These are phyloP conservation scores for Gamsiella multidivaricata DNA, from an alignment of 192 early-diverging fungal genomes.

Conservation along the genomic window DNA sequence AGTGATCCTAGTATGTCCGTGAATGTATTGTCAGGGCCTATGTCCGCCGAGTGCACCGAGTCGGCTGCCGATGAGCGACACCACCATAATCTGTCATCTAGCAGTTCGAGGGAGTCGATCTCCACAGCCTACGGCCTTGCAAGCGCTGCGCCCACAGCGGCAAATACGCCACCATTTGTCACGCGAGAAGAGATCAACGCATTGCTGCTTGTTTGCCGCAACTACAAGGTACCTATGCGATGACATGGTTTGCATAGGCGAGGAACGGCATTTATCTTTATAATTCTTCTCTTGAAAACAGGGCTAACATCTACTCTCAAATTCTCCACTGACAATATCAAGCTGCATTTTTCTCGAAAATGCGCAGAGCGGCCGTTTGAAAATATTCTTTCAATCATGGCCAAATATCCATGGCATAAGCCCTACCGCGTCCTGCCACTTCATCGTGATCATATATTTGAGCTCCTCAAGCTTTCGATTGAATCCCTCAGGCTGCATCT, in stretches of 20 bases:
- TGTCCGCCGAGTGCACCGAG: background rate
- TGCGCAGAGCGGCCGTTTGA: slow-evolving; percentile 83
- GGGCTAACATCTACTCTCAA: too few relatives aligned
- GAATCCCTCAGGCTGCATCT: slow-evolving; percentile 72
- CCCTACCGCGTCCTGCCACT: slow-evolving; percentile 65
- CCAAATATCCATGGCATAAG: slow-evolving; percentile 82
- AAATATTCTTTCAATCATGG: slow-evolving; percentile 76
- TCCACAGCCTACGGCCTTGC: too few relatives aligned
- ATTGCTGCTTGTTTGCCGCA: slow-evolving; percentile 73
- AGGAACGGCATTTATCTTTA: background rate
- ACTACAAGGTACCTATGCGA: slow-evolving; percentile 69
- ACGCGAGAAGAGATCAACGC: slow-evolving; percentile 80
- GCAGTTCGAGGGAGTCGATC: too few relatives aligned
- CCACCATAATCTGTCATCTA: too few relatives aligned
- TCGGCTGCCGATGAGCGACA: too few relatives aligned
- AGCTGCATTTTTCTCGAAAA: slow-evolving; percentile 81
- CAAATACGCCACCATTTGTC: slow-evolving; percentile 60
- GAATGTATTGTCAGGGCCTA: too few relatives aligned
- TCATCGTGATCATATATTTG: slow-evolving; percentile 80
- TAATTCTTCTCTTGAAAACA: too few relatives aligned
- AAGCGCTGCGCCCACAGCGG: too few relatives aligned
- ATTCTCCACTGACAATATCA: too few relatives aligned
- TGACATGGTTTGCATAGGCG: background rate
- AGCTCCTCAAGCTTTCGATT: slow-evolving; percentile 59
- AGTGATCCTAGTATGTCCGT: too few relatives aligned